Conservation (phyloP, 371 early-diverging fungal species). For the Mucor lusitanicus region DNA sequence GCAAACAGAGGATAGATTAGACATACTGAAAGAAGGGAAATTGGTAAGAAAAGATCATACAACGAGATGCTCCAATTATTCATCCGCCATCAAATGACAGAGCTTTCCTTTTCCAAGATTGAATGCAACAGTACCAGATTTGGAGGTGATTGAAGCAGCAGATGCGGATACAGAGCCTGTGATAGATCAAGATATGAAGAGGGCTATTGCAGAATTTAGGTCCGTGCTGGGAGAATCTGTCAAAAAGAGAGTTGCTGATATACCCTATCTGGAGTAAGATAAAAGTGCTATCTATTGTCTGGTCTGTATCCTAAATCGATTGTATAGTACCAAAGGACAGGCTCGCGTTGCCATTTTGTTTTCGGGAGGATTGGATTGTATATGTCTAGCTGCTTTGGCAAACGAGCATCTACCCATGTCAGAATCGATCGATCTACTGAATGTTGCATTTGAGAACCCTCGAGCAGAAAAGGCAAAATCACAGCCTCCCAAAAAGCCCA, state of each 20-base stretch:
- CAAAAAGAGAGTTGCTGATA: conserved; percentile 54
- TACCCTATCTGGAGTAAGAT: conserved; percentile 51
- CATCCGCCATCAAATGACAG: conserved; percentile 9
- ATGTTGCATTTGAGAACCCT: conserved; percentile 96
- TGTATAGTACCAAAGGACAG: conserved; percentile 5
- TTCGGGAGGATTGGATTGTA: conserved; percentile 95
- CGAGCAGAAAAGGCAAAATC: conserved; percentile 53
- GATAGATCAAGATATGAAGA: conserved; percentile 31
- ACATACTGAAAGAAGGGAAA: background rate
- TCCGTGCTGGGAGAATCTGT: conserved; percentile 57
- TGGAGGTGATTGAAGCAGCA: conserved; percentile 2
- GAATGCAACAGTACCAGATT: conserved; percentile 40
- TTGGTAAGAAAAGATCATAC: background rate
- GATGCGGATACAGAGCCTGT: conserved; percentile 25
- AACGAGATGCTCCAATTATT: background rate
- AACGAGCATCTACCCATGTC: conserved; percentile 65
- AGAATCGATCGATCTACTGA: conserved; percentile 90
- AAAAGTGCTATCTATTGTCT: background rate
- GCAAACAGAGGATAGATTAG: background rate
- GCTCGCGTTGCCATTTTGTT: conserved; percentile 85
- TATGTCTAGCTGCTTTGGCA: conserved; percentile 80
- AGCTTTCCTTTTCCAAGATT: conserved; percentile 53
- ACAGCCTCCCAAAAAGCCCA: conserved; percentile 15
- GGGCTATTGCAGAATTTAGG: conserved; percentile 40
- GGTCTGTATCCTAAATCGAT: background rate